A percentile compares a stretch with the other conserved stretches of the same genome.
Evolutionary conservation across 2,329 filamentous ascomycete species (phyloP).

Genomic region (Magnaporthiopsis incrustans): DNA sequence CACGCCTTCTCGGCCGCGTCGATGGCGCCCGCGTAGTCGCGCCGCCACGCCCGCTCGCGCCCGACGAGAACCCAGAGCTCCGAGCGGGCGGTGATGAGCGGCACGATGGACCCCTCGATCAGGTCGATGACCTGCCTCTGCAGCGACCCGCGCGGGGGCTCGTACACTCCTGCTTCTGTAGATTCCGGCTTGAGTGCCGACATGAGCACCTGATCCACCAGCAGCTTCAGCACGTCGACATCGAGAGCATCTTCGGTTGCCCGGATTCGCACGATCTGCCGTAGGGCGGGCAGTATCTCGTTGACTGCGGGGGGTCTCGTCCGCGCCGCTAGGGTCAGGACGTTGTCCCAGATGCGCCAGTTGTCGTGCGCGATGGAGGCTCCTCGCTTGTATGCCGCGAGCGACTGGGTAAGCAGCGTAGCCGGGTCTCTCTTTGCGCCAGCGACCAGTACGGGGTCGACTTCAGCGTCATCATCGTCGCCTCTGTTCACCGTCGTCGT

Average conservation of each 20-base stretch:
- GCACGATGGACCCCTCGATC: constrained; percentile 66
- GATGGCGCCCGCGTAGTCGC: constrained; percentile 63
- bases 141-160: constrained; percentile 48
- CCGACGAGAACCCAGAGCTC: constrained; percentile 71
- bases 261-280: constrained; percentile 68
- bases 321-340: constrained; percentile 77
- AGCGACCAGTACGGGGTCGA: constrained; percentile 12
- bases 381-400: constrained; percentile 80
- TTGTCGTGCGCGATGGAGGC: constrained; percentile 77
- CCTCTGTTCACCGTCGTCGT: constrained; percentile 7
- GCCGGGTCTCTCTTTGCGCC: constrained; percentile 37
- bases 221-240: constrained; percentile 57
- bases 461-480: constrained; percentile 19
- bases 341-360: constrained; percentile 94
- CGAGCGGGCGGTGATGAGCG: constrained; percentile 73
- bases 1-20: constrained; percentile 86
- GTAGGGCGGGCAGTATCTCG: constrained; percentile 69
- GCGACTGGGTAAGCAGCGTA: constrained; percentile 61
- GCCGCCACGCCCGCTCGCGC: constrained; percentile 64
- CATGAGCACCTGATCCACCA: constrained; percentile 64
- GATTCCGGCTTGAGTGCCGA: constrained; percentile 18
- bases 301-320: constrained; percentile 65
- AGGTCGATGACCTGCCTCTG: constrained; percentile 60
- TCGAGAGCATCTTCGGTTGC: constrained; percentile 75
- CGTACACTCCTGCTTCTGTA: constrained; percentile 11